These are phyloP conservation scores for Globisporangium yorkense DNA, from an alignment of 352 stramenopile genomes.

Conservation along the genomic window DNA sequence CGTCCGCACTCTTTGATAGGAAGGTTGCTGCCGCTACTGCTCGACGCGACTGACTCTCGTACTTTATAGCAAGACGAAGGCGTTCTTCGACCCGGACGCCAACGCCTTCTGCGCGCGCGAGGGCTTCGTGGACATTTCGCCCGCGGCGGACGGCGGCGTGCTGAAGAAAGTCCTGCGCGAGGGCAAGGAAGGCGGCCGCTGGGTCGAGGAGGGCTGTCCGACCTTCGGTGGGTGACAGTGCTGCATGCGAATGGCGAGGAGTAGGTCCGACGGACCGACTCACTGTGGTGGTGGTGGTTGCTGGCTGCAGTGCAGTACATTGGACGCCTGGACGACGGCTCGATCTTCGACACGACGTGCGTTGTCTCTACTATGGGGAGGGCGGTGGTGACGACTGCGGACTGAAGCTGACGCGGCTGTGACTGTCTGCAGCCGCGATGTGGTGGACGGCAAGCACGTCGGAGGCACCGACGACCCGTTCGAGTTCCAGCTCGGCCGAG, in stretches of 20 bases:
- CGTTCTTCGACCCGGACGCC: conserved; percentile 75
- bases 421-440: conserved; percentile 41
- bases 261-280: background rate
- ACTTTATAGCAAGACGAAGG: conserved; percentile 24
- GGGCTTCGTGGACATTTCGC: conserved; percentile 82
- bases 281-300: background rate
- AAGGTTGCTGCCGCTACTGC: background rate
- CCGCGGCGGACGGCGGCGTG: conserved; percentile 59
- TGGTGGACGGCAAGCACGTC: conserved; percentile 74
- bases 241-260: too few species aligned
- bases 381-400: background rate
- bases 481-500: conserved; percentile 77
- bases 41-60: background rate
- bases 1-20: background rate
- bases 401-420: background rate
- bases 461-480: conserved; percentile 81
- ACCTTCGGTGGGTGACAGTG: conserved; percentile 43
- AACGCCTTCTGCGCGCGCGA: conserved; percentile 60
- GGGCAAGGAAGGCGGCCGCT: conserved; percentile 32
- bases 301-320: conserved; percentile 70
- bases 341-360: conserved; percentile 86
- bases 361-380: conserved; percentile 2
- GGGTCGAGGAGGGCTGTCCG: conserved; percentile 76
- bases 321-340: conserved; percentile 69
- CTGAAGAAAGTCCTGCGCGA: conserved; percentile 80